Conservation (phyloP, 2,329 filamentous ascomycete genomes). For the Proliferodiscus dingleyae region DNA sequence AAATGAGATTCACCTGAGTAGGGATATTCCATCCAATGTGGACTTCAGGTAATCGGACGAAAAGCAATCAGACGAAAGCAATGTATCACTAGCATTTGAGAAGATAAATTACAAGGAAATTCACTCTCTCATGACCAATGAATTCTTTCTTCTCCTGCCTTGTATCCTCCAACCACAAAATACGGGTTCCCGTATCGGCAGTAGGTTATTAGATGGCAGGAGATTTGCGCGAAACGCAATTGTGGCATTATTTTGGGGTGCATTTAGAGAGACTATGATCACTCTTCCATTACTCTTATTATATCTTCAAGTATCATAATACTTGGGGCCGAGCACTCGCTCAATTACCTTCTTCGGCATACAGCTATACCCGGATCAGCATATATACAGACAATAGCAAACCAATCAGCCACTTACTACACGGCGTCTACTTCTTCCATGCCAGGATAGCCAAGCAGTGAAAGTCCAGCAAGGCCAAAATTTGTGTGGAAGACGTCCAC, state of each 20-base stretch:
- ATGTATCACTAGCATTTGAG: conserved; percentile 22
- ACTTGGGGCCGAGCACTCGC: conserved; percentile 46
- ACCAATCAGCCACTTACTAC: conserved; percentile 54
- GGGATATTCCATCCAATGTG: too few species aligned
- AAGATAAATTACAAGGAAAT: conserved; percentile 13
- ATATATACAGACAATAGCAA: not conserved
- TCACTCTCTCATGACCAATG: conserved; percentile 33
- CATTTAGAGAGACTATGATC: not conserved
- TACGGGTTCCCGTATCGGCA: conserved; percentile 31
- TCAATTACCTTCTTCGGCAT: conserved; percentile 66
- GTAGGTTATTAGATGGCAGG: conserved; percentile 69
- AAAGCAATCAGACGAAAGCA: too few species aligned
- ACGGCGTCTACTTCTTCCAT: conserved; percentile 79
- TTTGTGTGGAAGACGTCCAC: conserved; percentile 96
- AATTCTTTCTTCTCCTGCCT: conserved; percentile 59
- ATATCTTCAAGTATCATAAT: not conserved
- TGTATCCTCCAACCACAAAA: conserved; percentile 62
- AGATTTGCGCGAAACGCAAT: conserved; percentile 33
- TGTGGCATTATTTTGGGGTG: too few species aligned
- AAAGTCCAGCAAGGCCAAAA: conserved; percentile 85
- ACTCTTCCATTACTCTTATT: not conserved
- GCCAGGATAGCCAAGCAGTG: conserved; percentile 72
- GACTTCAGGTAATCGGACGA: too few species aligned
- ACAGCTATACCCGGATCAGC: conserved; percentile 43
- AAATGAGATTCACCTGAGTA: too few species aligned